Conservation (phyloP, 202 grass and related monocot species). For the Digitaria exilis region DNA sequence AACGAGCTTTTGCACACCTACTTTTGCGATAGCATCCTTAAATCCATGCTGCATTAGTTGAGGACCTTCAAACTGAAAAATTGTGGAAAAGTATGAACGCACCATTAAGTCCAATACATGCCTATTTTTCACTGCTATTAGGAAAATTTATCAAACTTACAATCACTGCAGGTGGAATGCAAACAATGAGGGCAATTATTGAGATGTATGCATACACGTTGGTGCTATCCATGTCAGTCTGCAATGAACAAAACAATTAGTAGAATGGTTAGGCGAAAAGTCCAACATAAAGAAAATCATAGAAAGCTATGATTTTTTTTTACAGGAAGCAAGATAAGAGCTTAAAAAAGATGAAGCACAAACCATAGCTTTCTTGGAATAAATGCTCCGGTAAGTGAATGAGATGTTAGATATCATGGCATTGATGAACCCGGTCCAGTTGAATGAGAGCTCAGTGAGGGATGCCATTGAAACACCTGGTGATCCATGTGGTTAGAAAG, state of each 20-base stretch:
- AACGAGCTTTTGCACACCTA: slow-evolving; percentile 73
- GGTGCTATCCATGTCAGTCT: slow-evolving; percentile 99
- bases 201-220: slow-evolving; percentile 97
- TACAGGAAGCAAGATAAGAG: background rate
- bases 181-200: slow-evolving; percentile 92
- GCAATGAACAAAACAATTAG: slow-evolving; percentile 49
- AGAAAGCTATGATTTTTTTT: background rate
- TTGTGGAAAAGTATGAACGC: slow-evolving; percentile 6
- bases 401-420: slow-evolving; percentile 99
- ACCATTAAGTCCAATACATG: background rate
- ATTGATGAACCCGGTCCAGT: slow-evolving; percentile 95
- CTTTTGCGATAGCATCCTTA: slow-evolving; percentile 84
- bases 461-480: slow-evolving; percentile 98
- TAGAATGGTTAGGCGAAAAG: background rate
- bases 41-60: slow-evolving; percentile 80
- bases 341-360: slow-evolving; percentile 32
- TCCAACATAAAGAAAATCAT: slow-evolving; percentile 23
- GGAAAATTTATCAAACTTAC: slow-evolving; percentile 56
- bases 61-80: slow-evolving; percentile 85
- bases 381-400: slow-evolving; percentile 99
- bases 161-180: slow-evolving; percentile 89
- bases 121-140: slow-evolving; percentile 25
- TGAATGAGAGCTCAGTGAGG: slow-evolving; percentile 96
- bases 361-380: slow-evolving; percentile 99
- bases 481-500: slow-evolving; percentile 45